Evolutionary conservation across 768 basidiomycete genomes (phyloP).

Genomic region (Leccinum variicolor): DNA sequence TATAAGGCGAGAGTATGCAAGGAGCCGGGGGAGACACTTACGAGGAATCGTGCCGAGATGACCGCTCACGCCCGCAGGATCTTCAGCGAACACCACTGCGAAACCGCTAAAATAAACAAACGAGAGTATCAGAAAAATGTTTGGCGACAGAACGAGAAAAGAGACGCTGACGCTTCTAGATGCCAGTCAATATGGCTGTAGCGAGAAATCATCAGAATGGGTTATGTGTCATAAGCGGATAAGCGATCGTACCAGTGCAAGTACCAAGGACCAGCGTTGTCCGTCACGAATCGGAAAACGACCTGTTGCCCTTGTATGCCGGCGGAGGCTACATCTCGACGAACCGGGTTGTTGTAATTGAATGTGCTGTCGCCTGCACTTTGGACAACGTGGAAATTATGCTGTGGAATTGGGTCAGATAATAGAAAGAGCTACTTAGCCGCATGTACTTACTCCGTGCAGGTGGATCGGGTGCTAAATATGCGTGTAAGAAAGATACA

Average conservation of each 20-base stretch:
- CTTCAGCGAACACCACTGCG: slow-evolving; percentile 25
- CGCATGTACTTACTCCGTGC: slow-evolving; percentile 22
- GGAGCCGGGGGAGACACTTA: neutral
- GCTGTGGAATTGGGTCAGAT: slow-evolving; percentile 20
- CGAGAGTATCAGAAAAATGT: neutral
- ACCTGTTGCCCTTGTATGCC: slow-evolving; percentile 38
- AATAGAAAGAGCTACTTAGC: neutral
- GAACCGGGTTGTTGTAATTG: slow-evolving; percentile 37
- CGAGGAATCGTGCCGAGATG: slow-evolving; percentile 18
- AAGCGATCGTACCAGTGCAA: slow-evolving; percentile 33
- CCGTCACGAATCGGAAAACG: slow-evolving; percentile 54
- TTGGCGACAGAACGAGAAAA: neutral
- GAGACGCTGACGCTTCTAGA: slow-evolving; percentile 18
- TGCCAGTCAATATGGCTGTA: slow-evolving; percentile 31
- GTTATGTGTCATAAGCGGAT: neutral
- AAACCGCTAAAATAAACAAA: slow-evolving; percentile 19
- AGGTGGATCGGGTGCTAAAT: slow-evolving; percentile 29
- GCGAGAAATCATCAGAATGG: slow-evolving; percentile 1
- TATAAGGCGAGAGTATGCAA: neutral
- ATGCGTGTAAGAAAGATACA: neutral
- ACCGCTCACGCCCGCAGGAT: slow-evolving; percentile 15
- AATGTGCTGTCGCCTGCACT: slow-evolving; percentile 23
- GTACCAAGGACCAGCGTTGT: slow-evolving; percentile 63
- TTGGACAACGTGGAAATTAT: slow-evolving; percentile 35
- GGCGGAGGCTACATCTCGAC: slow-evolving; percentile 28